A percentile compares a stretch with the other conserved stretches of the same genome.
These are phyloP conservation scores for Schwanniomyces sp. DNA, from an alignment of 805 yeast genomes.

Conservation along the genomic window DNA sequence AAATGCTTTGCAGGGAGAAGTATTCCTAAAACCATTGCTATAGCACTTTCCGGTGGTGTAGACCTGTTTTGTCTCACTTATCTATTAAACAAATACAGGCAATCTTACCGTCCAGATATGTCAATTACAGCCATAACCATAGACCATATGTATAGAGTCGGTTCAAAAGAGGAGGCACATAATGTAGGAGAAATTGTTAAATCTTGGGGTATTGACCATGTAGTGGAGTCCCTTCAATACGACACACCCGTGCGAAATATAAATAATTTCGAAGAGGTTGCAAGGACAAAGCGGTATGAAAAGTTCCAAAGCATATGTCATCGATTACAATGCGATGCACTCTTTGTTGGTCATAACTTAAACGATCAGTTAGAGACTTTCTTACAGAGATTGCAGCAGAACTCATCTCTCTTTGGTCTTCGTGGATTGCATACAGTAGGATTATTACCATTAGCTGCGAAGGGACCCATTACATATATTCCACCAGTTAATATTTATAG, in stretches of 20 bases:
- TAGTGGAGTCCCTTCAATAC: conserved; percentile 25
- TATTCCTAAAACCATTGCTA: conserved; percentile 33
- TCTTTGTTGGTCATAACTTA: conserved; percentile 65
- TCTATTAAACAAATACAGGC: conserved; percentile 40
- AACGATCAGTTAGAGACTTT: conserved; percentile 77
- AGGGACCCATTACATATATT: conserved; percentile 12
- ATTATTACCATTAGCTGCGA: conserved; percentile 24
- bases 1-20: conserved; percentile 6
- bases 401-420: conserved; percentile 52
- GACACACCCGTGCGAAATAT: conserved; percentile 23
- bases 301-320: conserved; percentile 44
- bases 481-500: conserved; percentile 32
- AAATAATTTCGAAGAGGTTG: conserved; percentile 55
- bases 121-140: conserved; percentile 58
- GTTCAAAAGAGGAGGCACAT: conserved; percentile 50
- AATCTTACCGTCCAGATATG: conserved; percentile 24
- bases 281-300: conserved; percentile 54
- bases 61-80: conserved; percentile 73
- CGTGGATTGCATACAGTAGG: conserved; percentile 47
- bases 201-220: conserved; percentile 36
- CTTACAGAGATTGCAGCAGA: conserved; percentile 48
- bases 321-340: conserved; percentile 22
- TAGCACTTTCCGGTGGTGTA: conserved; percentile 80
- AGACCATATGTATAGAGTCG: conserved; percentile 58
- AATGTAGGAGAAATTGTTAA: conserved; percentile 31